phyloP scores from a whole-genome alignment of 2,329 filamentous ascomycete genomes.

The Neocatenulostroma microsporum region DNA sequence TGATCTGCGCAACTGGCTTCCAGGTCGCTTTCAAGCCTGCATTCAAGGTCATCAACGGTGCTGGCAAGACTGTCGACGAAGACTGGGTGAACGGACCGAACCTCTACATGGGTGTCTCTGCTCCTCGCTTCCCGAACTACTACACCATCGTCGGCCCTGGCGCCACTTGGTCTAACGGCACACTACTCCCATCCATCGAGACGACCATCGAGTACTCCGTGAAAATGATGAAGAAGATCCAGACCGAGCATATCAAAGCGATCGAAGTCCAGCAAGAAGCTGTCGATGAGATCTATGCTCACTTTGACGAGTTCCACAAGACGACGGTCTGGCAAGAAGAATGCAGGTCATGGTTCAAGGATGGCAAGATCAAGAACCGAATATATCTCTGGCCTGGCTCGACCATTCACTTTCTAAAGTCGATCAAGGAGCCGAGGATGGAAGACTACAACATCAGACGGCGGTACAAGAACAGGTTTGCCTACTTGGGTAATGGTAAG shows the following conservation, averaged over 20 bases:
- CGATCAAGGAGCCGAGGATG: constrained; percentile 37
- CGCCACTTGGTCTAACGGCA: constrained; percentile 36
- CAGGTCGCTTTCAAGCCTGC: constrained; percentile 29
- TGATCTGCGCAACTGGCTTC: constrained; percentile 40
- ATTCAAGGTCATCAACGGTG: constrained; percentile 28
- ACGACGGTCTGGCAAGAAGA: constrained; percentile 39
- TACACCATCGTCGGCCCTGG: constrained; percentile 38
- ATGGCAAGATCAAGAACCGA: constrained; percentile 18
- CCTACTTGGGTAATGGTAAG: constrained; percentile 30
- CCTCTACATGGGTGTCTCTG: constrained; percentile 34
- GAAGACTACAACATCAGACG: constrained; percentile 42
- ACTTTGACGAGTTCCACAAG: constrained; percentile 38
- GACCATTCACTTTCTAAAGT: constrained; percentile 46
- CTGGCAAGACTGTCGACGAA: constrained; percentile 28
- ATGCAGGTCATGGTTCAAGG: constrained; percentile 40
- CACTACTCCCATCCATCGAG: constrained; percentile 37
- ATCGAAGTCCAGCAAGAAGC: constrained; percentile 40
- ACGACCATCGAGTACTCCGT: constrained; percentile 44
- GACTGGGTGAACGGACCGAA: constrained; percentile 9
- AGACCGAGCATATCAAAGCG: constrained; percentile 41
- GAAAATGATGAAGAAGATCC: constrained; percentile 44
- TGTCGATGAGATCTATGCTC: constrained; percentile 40
- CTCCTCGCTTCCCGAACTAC: constrained; percentile 20
- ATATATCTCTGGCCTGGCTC: constrained; percentile 40
- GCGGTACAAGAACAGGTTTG: constrained; percentile 21